Evolutionary conservation across 805 yeast genomes (phyloP).

Genomic region (Ogataea trehalophila): DNA sequence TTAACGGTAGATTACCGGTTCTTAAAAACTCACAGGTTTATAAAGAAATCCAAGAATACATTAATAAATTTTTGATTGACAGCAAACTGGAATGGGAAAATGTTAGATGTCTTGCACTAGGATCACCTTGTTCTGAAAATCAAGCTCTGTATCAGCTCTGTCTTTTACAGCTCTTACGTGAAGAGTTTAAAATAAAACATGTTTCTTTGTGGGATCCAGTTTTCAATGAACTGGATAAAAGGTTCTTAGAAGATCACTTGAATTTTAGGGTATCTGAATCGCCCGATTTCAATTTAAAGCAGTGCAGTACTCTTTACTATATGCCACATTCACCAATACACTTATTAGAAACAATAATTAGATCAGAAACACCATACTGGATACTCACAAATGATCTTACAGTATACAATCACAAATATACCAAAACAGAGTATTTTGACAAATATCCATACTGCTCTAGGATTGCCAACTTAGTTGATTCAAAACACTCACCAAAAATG

Average conservation of each 20-base stretch:
- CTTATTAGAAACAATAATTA: slow-evolving; percentile 24
- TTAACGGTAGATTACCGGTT: slow-evolving; percentile 2
- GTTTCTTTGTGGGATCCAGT: slow-evolving; percentile 31
- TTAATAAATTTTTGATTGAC: slow-evolving; percentile 3
- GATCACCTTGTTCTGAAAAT: slow-evolving; percentile 19
- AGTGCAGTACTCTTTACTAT: slow-evolving; percentile 17
- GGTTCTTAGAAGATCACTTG: slow-evolving; percentile 12
- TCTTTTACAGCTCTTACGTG: slow-evolving; percentile 15
- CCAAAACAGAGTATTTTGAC: slow-evolving; percentile 21
- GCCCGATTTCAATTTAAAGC: neutral
- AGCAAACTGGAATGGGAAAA: slow-evolving; percentile 2
- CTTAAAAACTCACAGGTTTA: slow-evolving; percentile 6
- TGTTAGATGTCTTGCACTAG: slow-evolving; percentile 29
- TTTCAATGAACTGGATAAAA: slow-evolving; percentile 20
- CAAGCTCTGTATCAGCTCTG: slow-evolving; percentile 28
- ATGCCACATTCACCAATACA: slow-evolving; percentile 33
- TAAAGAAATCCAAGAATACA: slow-evolving; percentile 7
- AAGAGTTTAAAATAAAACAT: slow-evolving; percentile 4
- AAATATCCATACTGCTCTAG: slow-evolving; percentile 27
- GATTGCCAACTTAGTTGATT: slow-evolving; percentile 11
- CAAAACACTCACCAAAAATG: too few relatives aligned
- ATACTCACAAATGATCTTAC: slow-evolving; percentile 30
- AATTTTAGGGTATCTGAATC: slow-evolving; percentile 14
- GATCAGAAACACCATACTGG: slow-evolving; percentile 17
- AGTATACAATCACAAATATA: slow-evolving; percentile 24